A percentile compares a stretch with the other conserved stretches of the same genome.
Conservation (phyloP, 116 monocot species). For the Dioscorea cayenensis region DNA sequence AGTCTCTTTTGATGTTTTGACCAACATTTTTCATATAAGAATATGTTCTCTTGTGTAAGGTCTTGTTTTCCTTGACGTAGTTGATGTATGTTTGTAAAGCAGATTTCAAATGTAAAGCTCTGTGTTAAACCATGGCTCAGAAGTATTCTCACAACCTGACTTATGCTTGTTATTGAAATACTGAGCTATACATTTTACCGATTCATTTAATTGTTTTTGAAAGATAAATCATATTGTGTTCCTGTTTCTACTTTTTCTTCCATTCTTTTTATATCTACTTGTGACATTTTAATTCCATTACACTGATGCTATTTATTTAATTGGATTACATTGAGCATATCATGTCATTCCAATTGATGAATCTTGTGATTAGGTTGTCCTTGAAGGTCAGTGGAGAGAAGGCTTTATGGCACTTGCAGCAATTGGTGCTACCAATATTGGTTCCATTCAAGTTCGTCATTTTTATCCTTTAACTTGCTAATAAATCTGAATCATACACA, state of each 20-base stretch:
- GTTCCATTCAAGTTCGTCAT: constrained; percentile 71
- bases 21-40: too few relatives aligned
- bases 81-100: too few relatives aligned
- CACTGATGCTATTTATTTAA: too few relatives aligned
- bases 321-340: background rate
- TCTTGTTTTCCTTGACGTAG: too few relatives aligned
- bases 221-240: background rate
- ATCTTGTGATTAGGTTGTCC: constrained; percentile 62
- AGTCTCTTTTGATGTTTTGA: too few relatives aligned
- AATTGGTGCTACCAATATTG: constrained; percentile 88
- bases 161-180: too few relatives aligned
- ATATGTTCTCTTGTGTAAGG: too few relatives aligned
- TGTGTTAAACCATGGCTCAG: too few relatives aligned
- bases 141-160: too few relatives aligned
- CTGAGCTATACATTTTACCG: too few relatives aligned
- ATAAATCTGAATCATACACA: background rate
- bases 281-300: background rate
- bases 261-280: background rate
- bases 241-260: background rate
- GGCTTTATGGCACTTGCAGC: constrained; percentile 88
- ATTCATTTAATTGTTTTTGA: too few relatives aligned
- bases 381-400: constrained; percentile 90
- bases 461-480: background rate
- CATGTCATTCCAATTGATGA: background rate
- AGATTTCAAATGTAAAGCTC: too few relatives aligned